These are phyloP conservation scores for Beauveria sp. DNA, from an alignment of 2,329 filamentous ascomycete genomes.

Conservation along the genomic window DNA sequence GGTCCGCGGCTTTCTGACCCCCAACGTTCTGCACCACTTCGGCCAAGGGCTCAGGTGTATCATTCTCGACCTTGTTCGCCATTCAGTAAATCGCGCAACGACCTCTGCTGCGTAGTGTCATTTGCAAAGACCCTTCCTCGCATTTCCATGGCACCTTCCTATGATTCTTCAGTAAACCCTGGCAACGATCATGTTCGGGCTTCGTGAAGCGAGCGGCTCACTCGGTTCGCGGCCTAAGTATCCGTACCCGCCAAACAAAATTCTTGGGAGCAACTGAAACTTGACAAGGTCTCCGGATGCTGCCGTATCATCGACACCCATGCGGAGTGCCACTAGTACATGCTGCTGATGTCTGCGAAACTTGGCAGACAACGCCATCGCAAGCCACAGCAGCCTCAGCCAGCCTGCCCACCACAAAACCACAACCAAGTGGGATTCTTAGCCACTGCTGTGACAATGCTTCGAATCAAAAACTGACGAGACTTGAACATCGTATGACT, in stretches of 20 bases:
- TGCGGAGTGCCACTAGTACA: constrained; percentile 18
- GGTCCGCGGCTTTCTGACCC: not conserved
- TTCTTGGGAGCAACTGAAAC: constrained; percentile 1
- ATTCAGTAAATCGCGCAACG: not conserved
- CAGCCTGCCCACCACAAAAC: not conserved
- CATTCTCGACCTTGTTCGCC: not conserved
- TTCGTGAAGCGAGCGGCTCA: constrained; percentile 20
- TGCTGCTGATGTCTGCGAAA: not conserved
- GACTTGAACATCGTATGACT: too few relatives aligned
- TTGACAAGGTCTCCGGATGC: constrained; percentile 20
- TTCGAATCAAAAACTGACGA: too few relatives aligned
- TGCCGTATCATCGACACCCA: constrained; percentile 27
- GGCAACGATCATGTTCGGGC: not conserved
- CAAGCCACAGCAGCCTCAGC: not conserved
- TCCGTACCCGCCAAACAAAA: constrained; percentile 23
- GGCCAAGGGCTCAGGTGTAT: not conserved
- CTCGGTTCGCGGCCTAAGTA: constrained; percentile 30
- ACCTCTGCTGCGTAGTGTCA: not conserved
- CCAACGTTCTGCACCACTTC: not conserved
- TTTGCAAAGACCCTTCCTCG: not conserved
- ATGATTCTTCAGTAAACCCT: not conserved
- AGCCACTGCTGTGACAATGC: not conserved
- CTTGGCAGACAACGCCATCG: not conserved
- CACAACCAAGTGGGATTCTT: too few relatives aligned
- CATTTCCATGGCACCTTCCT: not conserved